A percentile compares a stretch with the other conserved stretches of the same genome.
phyloP scores from a whole-genome alignment of 1,284 basidiomycete genomes.

The Apiotrichum akiyoshidainum region DNA sequence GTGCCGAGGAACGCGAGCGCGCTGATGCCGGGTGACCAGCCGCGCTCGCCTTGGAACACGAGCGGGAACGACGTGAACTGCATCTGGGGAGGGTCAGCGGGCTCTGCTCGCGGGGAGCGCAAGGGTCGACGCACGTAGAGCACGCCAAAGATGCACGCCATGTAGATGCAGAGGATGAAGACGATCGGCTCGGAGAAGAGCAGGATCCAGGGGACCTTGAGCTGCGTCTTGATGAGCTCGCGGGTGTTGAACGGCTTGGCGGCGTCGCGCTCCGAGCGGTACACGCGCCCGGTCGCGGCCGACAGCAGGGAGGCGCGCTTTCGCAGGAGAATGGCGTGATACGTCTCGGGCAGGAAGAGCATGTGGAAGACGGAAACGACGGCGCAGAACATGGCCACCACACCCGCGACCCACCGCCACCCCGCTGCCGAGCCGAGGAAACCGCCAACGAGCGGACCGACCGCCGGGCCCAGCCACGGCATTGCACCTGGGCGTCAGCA shows the following conservation, averaged over 20 bases:
- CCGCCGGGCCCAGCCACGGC: slow-evolving; percentile 50
- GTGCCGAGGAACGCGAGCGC: slow-evolving; percentile 65
- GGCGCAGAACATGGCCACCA: slow-evolving; percentile 57
- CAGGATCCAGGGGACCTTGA: slow-evolving; percentile 49
- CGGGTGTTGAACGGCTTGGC: slow-evolving; percentile 35
- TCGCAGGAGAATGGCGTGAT: slow-evolving; percentile 50
- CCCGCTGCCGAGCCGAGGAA: slow-evolving; percentile 39
- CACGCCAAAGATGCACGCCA: slow-evolving; percentile 48
- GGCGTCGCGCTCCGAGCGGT: slow-evolving; percentile 48
- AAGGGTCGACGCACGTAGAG: slow-evolving; percentile 29
- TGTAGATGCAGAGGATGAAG: slow-evolving; percentile 50
- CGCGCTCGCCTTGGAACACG: slow-evolving; percentile 26
- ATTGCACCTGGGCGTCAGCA: slow-evolving; percentile 20
- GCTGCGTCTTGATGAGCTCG: slow-evolving; percentile 41
- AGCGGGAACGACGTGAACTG: slow-evolving; percentile 51
- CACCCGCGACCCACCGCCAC: slow-evolving; percentile 61
- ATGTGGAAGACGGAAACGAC: slow-evolving; percentile 37
- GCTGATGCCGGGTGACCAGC: slow-evolving; percentile 52
- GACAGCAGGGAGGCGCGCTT: slow-evolving; percentile 40
- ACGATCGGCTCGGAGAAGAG: slow-evolving; percentile 51
- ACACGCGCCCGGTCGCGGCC: slow-evolving; percentile 46
- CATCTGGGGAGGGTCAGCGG: slow-evolving; percentile 18
- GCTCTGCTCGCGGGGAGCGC: no score
- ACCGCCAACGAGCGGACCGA: slow-evolving; percentile 40
- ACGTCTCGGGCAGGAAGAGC: slow-evolving; percentile 51